These are phyloP conservation scores for Coccomyxa sp. DNA, from an alignment of 139 green algal genomes.

Conservation along the genomic window DNA sequence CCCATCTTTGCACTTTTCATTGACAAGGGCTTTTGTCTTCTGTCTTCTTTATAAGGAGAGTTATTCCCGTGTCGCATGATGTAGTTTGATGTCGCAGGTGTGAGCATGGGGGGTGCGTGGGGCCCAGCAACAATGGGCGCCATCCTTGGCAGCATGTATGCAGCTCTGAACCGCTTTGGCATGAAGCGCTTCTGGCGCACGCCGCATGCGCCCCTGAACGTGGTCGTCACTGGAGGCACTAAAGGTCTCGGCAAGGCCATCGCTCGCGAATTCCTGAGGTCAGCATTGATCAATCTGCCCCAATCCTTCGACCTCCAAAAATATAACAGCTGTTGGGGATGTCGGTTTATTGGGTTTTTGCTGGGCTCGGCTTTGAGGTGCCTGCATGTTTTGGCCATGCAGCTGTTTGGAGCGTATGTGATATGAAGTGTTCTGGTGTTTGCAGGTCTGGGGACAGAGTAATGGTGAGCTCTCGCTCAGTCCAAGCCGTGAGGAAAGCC, in stretches of 20 bases:
- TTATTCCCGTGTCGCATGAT: too few species aligned
- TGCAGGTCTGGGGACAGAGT: conserved; percentile 52
- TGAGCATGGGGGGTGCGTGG: conserved; percentile 10
- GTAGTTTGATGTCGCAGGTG: conserved; percentile 4
- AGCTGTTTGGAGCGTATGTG: not conserved
- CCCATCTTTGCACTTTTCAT: too few species aligned
- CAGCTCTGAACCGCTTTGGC: conserved; percentile 40
- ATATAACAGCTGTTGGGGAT: not conserved
- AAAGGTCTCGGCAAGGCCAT: conserved; percentile 79
- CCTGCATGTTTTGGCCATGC: not conserved
- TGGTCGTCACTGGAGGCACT: conserved; percentile 68
- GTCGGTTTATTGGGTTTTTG: not conserved
- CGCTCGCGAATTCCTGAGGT: conserved; percentile 71
- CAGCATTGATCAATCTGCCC: not conserved
- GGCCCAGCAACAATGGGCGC: conserved; percentile 32
- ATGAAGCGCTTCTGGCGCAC: conserved; percentile 42
- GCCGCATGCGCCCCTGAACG: conserved; percentile 41
- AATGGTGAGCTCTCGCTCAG: conserved; percentile 57
- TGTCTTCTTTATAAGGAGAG: too few species aligned
- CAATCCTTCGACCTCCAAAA: not conserved
- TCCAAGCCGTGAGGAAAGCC: not conserved
- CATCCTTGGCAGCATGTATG: conserved; percentile 40
- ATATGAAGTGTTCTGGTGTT: not conserved
- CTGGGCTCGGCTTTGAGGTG: not conserved
- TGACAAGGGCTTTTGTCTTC: too few species aligned